Base-by-base conservation (phyloP, 2,329 filamentous ascomycete genomes). In the Chaetomiaceae sp. region DNA sequence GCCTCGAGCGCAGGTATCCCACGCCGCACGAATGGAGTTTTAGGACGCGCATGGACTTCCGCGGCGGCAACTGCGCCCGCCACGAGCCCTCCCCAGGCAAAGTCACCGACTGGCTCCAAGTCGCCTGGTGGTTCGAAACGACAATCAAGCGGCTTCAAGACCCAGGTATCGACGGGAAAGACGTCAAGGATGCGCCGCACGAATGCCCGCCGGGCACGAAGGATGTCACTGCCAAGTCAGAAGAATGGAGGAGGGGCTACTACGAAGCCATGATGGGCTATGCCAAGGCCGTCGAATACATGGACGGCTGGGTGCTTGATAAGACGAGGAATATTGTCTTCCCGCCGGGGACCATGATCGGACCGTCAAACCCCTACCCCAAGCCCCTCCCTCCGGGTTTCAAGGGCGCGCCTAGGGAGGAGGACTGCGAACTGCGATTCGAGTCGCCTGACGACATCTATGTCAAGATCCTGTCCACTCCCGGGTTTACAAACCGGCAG, bases 201-300 rank as follows among this genome's bases (percentile, higher is more conserved):
- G 79, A 77, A 27, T 54, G 42, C 8, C 64, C 63, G 5, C 58
- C 51, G 6, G 59, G 76, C 2, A 82, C 83, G 0, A 82, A 82
- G 59, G 89, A 96, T 66, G 74, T 94, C 51, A 81, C 81, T 1
- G 77, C 71, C 6, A 95, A 90, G 73, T 86, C 84, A 58, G 89
- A 95, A 69, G 77, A 86, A 45, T 97, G 91, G 92, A 77, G 86
- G 62, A 78, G 89, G 51, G 90, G 90, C 1, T 97, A 97, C 70
- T 90, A 86, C 64, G 84, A 95, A 64, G 79, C 85, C 3, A 72
- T 96, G 42, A 89, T 96, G 82, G 78, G 86, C 10, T 82, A 82
- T 55, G 91, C 86, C 0, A 81, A 82, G 59, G 82, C 85, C 0
- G 84, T 90, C 4, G 91, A 96, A 70, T 82, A 91, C 61, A 73